phyloP scores from a whole-genome alignment of 331 rosid species.

The Telfairia occidentalis region DNA sequence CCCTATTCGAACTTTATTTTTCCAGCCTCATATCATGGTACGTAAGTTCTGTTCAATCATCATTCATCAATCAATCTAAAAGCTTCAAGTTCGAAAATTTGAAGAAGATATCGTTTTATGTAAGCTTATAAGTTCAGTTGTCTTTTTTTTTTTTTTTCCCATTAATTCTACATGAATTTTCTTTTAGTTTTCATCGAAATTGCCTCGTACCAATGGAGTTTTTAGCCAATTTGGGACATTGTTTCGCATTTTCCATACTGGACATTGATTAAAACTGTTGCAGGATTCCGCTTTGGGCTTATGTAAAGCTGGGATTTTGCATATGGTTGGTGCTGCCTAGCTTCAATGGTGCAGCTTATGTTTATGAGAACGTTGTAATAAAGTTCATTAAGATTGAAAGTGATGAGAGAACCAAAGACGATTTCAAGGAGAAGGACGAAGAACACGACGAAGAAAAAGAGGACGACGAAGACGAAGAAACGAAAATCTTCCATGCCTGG shows the following conservation, averaged over 20 bases:
- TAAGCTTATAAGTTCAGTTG: no score
- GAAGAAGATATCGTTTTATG: no score
- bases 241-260: no score
- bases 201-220: neutral
- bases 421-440: neutral
- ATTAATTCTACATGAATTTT: neutral
- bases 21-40: neutral
- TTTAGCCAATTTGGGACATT: no score
- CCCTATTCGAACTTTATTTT: neutral
- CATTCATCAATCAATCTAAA: no score
- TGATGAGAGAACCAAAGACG: neutral
- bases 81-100: no score
- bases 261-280: neutral
- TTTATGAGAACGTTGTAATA: neutral
- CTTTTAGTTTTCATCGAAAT: neutral
- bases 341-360: slow-evolving; percentile 10
- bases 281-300: slow-evolving; percentile 6
- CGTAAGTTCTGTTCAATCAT: neutral
- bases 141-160: no score
- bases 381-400: neutral
- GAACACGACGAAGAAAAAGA: neutral
- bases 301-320: neutral
- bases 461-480: neutral
- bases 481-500: slow-evolving; percentile 2
- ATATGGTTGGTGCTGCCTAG: neutral